phyloP scores from a whole-genome alignment of 768 basidiomycete species.

The Fomitopsis pulvina region DNA sequence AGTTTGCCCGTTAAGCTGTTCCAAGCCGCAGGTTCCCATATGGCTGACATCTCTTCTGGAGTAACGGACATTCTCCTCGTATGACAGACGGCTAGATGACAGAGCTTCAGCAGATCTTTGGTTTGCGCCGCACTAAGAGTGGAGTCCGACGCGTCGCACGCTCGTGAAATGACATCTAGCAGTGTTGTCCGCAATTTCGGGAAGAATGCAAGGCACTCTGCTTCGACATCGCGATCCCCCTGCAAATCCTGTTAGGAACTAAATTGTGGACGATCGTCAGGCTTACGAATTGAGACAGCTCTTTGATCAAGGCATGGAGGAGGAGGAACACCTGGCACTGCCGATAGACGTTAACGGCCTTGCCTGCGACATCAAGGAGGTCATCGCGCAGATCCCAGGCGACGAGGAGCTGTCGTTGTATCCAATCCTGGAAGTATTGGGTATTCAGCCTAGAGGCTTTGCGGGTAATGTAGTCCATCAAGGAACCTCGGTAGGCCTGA shows the following conservation, averaged over 20 bases:
- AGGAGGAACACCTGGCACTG: slow-evolving; percentile 70
- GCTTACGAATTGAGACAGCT: slow-evolving; percentile 45
- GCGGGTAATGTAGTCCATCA: slow-evolving; percentile 70
- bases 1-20: slow-evolving; percentile 40
- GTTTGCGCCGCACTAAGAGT: slow-evolving; percentile 54
- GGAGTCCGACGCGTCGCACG: slow-evolving; percentile 37
- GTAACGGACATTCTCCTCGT: slow-evolving; percentile 40
- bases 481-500: slow-evolving; percentile 54
- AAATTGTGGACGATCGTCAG: not conserved
- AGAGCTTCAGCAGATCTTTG: slow-evolving; percentile 77
- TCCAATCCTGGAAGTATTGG: slow-evolving; percentile 73
- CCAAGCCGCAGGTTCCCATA: slow-evolving; percentile 64
- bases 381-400: slow-evolving; percentile 62
- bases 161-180: slow-evolving; percentile 38
- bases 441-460: slow-evolving; percentile 74
- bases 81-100: slow-evolving; percentile 56
- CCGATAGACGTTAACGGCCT: slow-evolving; percentile 72
- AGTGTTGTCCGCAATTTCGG: slow-evolving; percentile 41
- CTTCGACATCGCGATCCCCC: slow-evolving; percentile 23
- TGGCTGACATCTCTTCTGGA: slow-evolving; percentile 23
- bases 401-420: slow-evolving; percentile 53
- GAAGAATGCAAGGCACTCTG: slow-evolving; percentile 47
- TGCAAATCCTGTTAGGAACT: slow-evolving; percentile 17
- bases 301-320: slow-evolving; percentile 54
- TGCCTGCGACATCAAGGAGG: slow-evolving; percentile 48